Evolutionary conservation across 805 yeast genomes (phyloP).

Genomic region (Schwanniomyces occidentalis): DNA sequence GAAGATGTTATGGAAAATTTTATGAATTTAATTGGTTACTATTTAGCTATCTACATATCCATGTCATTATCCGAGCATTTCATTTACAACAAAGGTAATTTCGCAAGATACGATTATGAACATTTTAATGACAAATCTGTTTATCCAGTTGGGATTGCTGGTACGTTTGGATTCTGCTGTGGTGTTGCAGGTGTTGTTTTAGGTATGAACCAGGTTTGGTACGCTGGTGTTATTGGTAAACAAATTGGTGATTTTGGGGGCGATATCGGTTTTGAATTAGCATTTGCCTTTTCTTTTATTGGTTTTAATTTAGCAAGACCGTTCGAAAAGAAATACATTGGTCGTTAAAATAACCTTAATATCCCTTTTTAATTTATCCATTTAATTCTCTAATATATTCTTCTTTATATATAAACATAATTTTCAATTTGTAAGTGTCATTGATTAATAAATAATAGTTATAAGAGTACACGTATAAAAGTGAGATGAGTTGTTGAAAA

Average conservation of each 20-base stretch:
- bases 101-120: conserved; percentile 59
- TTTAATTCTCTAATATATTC: too few species aligned
- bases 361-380: too few species aligned
- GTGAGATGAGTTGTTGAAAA: too few species aligned
- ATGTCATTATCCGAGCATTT: conserved; percentile 81
- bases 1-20: conserved; percentile 74
- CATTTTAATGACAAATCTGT: conserved; percentile 57
- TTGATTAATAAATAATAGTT: too few species aligned
- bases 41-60: conserved; percentile 81
- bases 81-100: conserved; percentile 66
- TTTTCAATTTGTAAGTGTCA: too few species aligned
- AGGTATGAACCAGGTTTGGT: conserved; percentile 90
- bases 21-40: conserved; percentile 90
- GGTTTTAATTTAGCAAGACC: conserved; percentile 60
- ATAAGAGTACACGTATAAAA: too few species aligned
- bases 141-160: conserved; percentile 79
- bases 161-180: conserved; percentile 71
- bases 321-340: conserved; percentile 64
- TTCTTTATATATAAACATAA: too few species aligned
- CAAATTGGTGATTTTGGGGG: conserved; percentile 71
- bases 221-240: conserved; percentile 65
- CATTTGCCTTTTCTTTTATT: conserved; percentile 63
- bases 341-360: conserved; percentile 37
- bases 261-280: conserved; percentile 85
- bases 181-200: conserved; percentile 85